Evolutionary conservation across 768 basidiomycete genomes (phyloP).

Genomic region (Panaeolus cyanescens): DNA sequence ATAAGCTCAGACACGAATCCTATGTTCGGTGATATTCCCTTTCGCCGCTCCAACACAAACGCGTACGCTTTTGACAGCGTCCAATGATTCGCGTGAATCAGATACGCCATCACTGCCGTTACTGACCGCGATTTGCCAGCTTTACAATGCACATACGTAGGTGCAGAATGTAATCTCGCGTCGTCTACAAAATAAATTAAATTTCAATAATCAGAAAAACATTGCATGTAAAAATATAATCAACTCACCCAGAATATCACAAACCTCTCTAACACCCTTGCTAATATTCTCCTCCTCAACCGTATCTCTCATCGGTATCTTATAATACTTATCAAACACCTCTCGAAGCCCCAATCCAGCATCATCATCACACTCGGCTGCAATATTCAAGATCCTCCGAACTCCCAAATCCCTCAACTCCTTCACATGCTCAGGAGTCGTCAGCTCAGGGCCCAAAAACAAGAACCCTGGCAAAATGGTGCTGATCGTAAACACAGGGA

Average conservation of each 20-base stretch:
- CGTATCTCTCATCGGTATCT: slow-evolving; percentile 92
- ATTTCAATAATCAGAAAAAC: background rate
- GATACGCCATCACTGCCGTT: slow-evolving; percentile 95
- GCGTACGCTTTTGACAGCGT: slow-evolving; percentile 88
- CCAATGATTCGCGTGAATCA: slow-evolving; percentile 98
- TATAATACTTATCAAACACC: slow-evolving; percentile 81
- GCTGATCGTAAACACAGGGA: slow-evolving; percentile 78
- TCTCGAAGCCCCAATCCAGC: slow-evolving; percentile 67
- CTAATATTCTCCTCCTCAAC: slow-evolving; percentile 93
- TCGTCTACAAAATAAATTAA: slow-evolving; percentile 60
- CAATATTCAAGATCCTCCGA: slow-evolving; percentile 88
- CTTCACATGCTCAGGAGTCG: slow-evolving; percentile 69
- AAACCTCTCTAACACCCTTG: slow-evolving; percentile 80
- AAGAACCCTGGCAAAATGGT: slow-evolving; percentile 91
- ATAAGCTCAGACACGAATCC: slow-evolving; percentile 97
- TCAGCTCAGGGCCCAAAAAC: slow-evolving; percentile 89
- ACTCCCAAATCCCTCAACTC: slow-evolving; percentile 78
- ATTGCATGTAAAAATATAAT: slow-evolving; percentile 1
- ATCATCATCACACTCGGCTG: slow-evolving; percentile 86
- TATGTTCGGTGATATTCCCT: slow-evolving; percentile 95
- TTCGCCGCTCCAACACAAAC: slow-evolving; percentile 89
- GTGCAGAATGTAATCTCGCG: slow-evolving; percentile 83
- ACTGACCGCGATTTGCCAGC: slow-evolving; percentile 96
- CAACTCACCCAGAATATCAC: slow-evolving; percentile 79
- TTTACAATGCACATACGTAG: slow-evolving; percentile 95